phyloP scores from a whole-genome alignment of 2,329 filamentous ascomycete species.

The Sporothrix dimorphospora region DNA sequence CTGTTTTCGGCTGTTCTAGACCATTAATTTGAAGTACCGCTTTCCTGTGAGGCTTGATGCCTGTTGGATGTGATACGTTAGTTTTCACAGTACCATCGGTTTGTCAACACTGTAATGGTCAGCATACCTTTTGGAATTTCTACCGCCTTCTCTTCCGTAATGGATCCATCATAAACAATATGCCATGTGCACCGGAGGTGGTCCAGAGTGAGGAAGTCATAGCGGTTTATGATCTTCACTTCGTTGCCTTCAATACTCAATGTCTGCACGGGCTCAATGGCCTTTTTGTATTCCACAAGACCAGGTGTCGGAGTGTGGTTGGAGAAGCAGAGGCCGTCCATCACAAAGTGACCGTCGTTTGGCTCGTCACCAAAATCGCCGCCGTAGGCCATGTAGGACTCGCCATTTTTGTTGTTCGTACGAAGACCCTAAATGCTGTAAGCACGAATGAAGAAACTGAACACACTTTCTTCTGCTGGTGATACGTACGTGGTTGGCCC shows the following conservation, averaged over 20 bases:
- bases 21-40: slow-evolving; percentile 42
- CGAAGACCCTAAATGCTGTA: slow-evolving; percentile 44
- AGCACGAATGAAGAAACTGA: no score
- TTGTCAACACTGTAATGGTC: background rate
- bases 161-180: slow-evolving; percentile 46
- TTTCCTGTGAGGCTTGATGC: slow-evolving; percentile 49
- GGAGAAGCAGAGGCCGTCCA: slow-evolving; percentile 54
- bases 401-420: slow-evolving; percentile 46
- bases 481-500: slow-evolving; percentile 54
- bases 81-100: background rate
- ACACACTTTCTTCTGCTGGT: no score
- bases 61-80: slow-evolving; percentile 34
- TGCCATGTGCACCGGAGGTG: slow-evolving; percentile 52
- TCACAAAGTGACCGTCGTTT: slow-evolving; percentile 58
- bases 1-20: slow-evolving; percentile 38
- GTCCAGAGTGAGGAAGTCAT: slow-evolving; percentile 57
- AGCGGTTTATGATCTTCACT: slow-evolving; percentile 55
- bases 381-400: slow-evolving; percentile 56
- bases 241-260: slow-evolving; percentile 47
- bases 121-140: slow-evolving; percentile 47
- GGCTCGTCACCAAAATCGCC: slow-evolving; percentile 61
- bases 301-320: slow-evolving; percentile 56
- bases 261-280: slow-evolving; percentile 61
- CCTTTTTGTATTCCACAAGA: slow-evolving; percentile 59
- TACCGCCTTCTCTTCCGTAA: slow-evolving; percentile 43